Base-by-base conservation (phyloP, 805 yeast genomes). In the Lachancea cidri region DNA sequence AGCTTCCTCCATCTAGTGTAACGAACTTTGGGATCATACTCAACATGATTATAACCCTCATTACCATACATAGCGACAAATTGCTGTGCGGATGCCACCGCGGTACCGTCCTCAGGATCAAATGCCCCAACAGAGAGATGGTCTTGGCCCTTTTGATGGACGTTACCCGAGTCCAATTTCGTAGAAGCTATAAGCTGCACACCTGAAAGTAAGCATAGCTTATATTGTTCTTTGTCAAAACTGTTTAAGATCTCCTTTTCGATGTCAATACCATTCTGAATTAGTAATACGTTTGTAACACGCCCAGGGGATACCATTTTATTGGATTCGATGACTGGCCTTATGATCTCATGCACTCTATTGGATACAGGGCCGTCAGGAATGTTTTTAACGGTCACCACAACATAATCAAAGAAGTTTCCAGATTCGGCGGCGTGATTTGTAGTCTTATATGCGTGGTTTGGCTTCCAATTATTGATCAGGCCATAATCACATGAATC, bases 231-330 rank as follows among this genome's bases (percentile, higher is more conserved):
- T 41, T 67, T 70, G 13, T 64, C 56, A 52, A 66, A 81, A 13
- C 65, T 66, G n/a, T 56, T 60, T 39, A 74, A 63, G 15, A 80
- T 65, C 11, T 81, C 80, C 47, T 68, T 66, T 42, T 79, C 88
- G 38, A 77, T 69, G 47, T 77, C 85, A 44, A 83, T 72, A 2
- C 87, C 88, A 55, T 80, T 81, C 58, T 81, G 87, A 39, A 82
- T 63, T 41, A 83, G 66, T 2, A 82, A 72, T 33, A 81, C 62
- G 11, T 76, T 62, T 4, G 82, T 72, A 19, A 42, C 36, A 18
- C 51, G 52, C 2, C 44, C 38, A 7, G 43, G 30, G 18, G 49
- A 43, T 9, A 51, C 11, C 6, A 17, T 27, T 18, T 37, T 38
- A 39, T 59, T 62, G 1, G 68, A 58, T 25, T 74, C 64, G 29